Conservation (phyloP, 148 eudicot species). For the Silene conica region DNA sequence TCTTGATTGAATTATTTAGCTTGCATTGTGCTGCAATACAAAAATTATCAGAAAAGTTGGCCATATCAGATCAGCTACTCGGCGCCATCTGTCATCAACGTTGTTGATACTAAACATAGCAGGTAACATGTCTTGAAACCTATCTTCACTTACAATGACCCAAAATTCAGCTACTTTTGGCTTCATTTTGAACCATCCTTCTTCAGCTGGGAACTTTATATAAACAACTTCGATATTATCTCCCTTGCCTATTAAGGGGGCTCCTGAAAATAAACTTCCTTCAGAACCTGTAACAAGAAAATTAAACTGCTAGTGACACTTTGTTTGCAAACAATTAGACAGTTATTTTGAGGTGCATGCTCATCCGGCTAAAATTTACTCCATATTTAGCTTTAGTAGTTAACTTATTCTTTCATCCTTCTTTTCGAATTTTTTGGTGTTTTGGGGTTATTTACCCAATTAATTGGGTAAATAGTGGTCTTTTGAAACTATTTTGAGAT, state of each 20-base stretch:
- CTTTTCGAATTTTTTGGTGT: too few relatives aligned
- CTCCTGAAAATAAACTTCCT: conserved; percentile 4
- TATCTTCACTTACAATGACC: not conserved
- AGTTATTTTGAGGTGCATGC: not conserved
- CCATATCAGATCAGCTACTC: not conserved
- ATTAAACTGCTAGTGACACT: not conserved
- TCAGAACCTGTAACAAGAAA: conserved; percentile 10
- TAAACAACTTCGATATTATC: not conserved
- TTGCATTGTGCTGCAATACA: too few relatives aligned
- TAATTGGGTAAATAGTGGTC: too few relatives aligned
- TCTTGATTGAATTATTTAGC: too few relatives aligned
- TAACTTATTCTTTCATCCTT: too few relatives aligned
- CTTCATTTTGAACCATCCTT: conserved; percentile 10
- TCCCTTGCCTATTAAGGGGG: not conserved
- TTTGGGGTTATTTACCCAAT: too few relatives aligned
- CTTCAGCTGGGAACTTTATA: conserved; percentile 6
- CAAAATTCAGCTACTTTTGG: not conserved
- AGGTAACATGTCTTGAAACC: not conserved
- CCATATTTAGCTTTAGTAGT: too few relatives aligned
- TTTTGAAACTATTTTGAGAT: too few relatives aligned
- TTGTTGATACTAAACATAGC: not conserved
- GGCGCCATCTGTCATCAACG: conserved; percentile 1
- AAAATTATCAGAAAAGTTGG: not conserved
- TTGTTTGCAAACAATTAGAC: not conserved
- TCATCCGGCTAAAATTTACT: too few relatives aligned